Conservation (phyloP, 495 filamentous ascomycete genomes). For the Talaromyces adpressus region DNA sequence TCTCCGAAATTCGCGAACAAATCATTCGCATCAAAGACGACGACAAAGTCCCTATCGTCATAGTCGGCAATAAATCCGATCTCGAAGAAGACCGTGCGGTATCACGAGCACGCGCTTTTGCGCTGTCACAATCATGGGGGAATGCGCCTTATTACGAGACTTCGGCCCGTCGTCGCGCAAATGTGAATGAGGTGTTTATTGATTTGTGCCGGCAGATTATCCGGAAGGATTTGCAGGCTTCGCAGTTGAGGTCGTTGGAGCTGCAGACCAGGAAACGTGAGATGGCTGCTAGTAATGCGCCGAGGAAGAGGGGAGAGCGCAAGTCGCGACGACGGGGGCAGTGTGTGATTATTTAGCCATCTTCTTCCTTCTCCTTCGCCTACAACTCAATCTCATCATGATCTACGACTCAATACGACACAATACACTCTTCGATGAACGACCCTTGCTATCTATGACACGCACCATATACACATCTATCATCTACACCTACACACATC, state of each 20-base stretch:
- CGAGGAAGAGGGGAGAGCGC: constrained; percentile 25
- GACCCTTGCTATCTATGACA: not conserved
- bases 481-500: not conserved
- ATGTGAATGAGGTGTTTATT: constrained; percentile 93
- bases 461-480: not conserved
- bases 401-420: not conserved
- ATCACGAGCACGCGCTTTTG: constrained; percentile 73
- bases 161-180: constrained; percentile 72
- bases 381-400: not conserved
- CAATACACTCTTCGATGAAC: not conserved
- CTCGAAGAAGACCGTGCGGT: constrained; percentile 88
- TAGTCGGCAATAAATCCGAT: constrained; percentile 96
- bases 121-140: constrained; percentile 83
- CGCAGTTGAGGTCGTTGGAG: constrained; percentile 34
- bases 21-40: constrained; percentile 97
- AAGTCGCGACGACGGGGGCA: constrained; percentile 26
- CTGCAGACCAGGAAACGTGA: constrained; percentile 29
- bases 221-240: constrained; percentile 53
- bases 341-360: constrained; percentile 36
- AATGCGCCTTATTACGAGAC: constrained; percentile 94
- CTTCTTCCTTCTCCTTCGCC: not conserved
- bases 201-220: constrained; percentile 93
- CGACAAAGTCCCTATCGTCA: constrained; percentile 83
- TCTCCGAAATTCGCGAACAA: constrained; percentile 84
- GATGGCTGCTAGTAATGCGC: constrained; percentile 14